These are phyloP conservation scores for Aspergillus luchuensis DNA, from an alignment of 2,329 filamentous ascomycete species.

Conservation along the genomic window DNA sequence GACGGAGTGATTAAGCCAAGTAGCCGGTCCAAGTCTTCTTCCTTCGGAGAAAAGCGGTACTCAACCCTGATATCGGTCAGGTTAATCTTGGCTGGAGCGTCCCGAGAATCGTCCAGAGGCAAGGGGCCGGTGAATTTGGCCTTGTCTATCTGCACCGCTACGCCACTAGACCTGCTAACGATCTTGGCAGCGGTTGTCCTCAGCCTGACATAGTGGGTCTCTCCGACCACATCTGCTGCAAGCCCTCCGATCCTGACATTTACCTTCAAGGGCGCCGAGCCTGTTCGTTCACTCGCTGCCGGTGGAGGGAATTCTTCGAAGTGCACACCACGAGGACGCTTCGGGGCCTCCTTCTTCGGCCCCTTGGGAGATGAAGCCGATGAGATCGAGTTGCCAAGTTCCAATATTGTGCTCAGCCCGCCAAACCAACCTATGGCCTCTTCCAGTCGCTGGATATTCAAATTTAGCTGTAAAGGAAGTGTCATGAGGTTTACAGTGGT, in stretches of 20 bases:
- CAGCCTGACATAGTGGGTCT: conserved; percentile 71
- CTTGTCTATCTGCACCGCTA: conserved; percentile 73
- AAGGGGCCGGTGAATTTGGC: conserved; percentile 75
- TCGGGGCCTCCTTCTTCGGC: conserved; percentile 32
- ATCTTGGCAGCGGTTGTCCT: conserved; percentile 82
- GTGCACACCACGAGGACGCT: conserved; percentile 54
- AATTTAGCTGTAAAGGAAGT: conserved; percentile 70
- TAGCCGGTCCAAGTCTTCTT: conserved; percentile 78
- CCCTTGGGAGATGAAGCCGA: conserved; percentile 63
- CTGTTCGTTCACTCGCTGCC: conserved; percentile 18
- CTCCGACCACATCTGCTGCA: conserved; percentile 73
- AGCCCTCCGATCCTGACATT: conserved; percentile 77
- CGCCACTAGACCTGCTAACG: conserved; percentile 70
- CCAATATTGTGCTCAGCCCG: conserved; percentile 86
- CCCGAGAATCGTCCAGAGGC: conserved; percentile 48
- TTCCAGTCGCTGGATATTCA: conserved; percentile 80
- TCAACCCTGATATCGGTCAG: conserved; percentile 70
- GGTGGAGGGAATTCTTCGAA: conserved; percentile 54
- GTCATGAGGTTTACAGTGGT: conserved; percentile 66
- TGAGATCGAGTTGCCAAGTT: conserved; percentile 80
- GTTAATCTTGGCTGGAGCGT: conserved; percentile 62
- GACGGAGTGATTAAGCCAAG: conserved; percentile 88
- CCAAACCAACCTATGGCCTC: conserved; percentile 88
- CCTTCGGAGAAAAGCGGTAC: conserved; percentile 71
- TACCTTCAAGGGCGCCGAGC: conserved; percentile 58